Percentiles rank a stretch among this genome's conserved stretches.
phyloP scores from a whole-genome alignment of 2,329 filamentous ascomycete species.

The Diplocarpon mali region DNA sequence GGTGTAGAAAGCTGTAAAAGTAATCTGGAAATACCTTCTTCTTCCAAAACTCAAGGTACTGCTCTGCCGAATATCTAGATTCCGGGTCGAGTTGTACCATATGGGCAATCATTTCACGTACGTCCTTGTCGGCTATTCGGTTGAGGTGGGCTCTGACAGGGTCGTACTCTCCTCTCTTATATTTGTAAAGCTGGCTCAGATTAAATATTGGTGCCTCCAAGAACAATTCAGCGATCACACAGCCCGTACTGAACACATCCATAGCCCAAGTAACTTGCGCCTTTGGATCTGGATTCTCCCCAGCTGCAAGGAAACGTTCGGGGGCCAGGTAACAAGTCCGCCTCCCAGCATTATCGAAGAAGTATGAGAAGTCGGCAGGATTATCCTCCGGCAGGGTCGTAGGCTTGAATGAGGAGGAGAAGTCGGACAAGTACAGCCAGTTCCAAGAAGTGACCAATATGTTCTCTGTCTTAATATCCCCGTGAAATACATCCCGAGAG shows the following conservation, averaged over 20 bases:
- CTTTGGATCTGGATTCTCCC: constrained; percentile 51
- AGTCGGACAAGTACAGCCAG: constrained; percentile 97
- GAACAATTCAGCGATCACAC: constrained; percentile 93
- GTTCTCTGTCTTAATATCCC: constrained; percentile 98
- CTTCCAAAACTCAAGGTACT: constrained; percentile 88
- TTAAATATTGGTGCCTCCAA: constrained; percentile 94
- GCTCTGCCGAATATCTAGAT: constrained; percentile 82
- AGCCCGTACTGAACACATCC: constrained; percentile 96
- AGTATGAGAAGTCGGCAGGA: constrained; percentile 94
- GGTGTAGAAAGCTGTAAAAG: constrained; percentile 94
- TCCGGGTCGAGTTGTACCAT: constrained; percentile 96
- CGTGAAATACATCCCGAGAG: constrained; percentile 79
- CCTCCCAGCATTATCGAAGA: constrained; percentile 85
- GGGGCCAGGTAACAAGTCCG: constrained; percentile 92
- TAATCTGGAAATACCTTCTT: constrained; percentile 89
- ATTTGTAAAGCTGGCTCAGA: constrained; percentile 92
- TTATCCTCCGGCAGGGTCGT: constrained; percentile 92
- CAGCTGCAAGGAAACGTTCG: constrained; percentile 72
- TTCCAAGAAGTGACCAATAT: constrained; percentile 97
- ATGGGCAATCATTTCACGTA: constrained; percentile 80
- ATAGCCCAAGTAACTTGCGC: constrained; percentile 78
- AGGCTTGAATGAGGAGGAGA: constrained; percentile 91
- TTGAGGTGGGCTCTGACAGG: constrained; percentile 69
- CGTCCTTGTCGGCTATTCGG: constrained; percentile 77
- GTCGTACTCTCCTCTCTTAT: constrained; percentile 85